Percentiles rank a stretch among this genome's conserved stretches.
Evolutionary conservation across 1,284 basidiomycete species (phyloP).

Genomic region (Leucoagaricus sp.): DNA sequence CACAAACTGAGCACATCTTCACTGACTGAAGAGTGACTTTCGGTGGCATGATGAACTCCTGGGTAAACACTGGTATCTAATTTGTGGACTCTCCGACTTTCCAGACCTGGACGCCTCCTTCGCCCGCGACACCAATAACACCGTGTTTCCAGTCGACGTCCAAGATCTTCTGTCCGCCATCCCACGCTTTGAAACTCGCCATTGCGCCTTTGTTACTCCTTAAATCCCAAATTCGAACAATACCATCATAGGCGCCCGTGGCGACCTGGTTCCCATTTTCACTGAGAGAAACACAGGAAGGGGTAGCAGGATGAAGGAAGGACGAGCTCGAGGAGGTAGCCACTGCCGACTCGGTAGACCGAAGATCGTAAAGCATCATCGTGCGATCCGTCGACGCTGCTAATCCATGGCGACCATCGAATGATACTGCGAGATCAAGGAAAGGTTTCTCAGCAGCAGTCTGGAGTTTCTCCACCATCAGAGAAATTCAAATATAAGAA

Average conservation of each 20-base stretch:
- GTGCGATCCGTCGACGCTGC: conserved; percentile 71
- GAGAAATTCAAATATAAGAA: conserved; percentile 5
- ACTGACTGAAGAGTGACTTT: too few relatives aligned
- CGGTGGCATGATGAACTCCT: neutral
- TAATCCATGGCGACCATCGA: conserved; percentile 46
- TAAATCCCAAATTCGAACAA: conserved; percentile 86
- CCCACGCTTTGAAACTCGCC: conserved; percentile 68
- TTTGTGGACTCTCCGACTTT: conserved; percentile 40
- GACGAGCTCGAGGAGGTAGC: conserved; percentile 48
- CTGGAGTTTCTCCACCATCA: too few relatives aligned
- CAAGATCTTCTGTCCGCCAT: conserved; percentile 62
- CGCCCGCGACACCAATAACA: conserved; percentile 77
- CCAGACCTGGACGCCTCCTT: conserved; percentile 85
- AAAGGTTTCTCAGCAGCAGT: conserved; percentile 71
- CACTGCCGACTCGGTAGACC: conserved; percentile 32
- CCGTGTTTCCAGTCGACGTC: conserved; percentile 77
- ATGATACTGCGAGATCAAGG: conserved; percentile 53
- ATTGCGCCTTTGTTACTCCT: conserved; percentile 66
- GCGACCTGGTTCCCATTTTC: conserved; percentile 59
- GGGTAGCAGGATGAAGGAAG: conserved; percentile 72
- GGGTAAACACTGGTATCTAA: neutral
- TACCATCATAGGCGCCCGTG: conserved; percentile 83
- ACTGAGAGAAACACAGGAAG: conserved; percentile 66
- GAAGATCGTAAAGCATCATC: conserved; percentile 68
- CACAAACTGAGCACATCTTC: too few relatives aligned